These are phyloP conservation scores for Halenospora varia DNA, from an alignment of 495 filamentous ascomycete species.

Conservation along the genomic window DNA sequence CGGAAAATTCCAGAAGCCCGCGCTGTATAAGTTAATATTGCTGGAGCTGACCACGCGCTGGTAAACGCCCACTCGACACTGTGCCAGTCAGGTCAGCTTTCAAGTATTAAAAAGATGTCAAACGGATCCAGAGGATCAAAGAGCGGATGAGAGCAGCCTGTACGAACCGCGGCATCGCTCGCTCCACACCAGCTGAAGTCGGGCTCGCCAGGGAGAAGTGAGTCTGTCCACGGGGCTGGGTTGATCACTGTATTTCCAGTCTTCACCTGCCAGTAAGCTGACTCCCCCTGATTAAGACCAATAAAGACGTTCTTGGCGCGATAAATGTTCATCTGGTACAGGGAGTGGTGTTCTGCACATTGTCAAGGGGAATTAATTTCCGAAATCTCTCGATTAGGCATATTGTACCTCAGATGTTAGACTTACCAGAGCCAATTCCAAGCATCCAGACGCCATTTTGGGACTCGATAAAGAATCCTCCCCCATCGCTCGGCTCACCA, in stretches of 20 bases:
- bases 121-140: not conserved
- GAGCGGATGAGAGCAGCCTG: not conserved
- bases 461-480: not conserved
- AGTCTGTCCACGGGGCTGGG: not conserved
- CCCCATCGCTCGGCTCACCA: constrained; percentile 45
- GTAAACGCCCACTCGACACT: constrained; percentile 45
- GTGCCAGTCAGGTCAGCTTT: not conserved
- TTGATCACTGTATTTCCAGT: not conserved
- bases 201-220: not conserved
- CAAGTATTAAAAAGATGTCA: not conserved
- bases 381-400: not conserved
- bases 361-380: not conserved
- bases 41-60: constrained; percentile 37
- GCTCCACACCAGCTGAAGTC: not conserved
- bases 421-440: not conserved
- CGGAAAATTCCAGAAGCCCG: constrained; percentile 50
- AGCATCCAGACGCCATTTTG: not conserved
- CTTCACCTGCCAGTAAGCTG: constrained; percentile 7
- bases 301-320: constrained; percentile 31
- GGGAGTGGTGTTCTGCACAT: constrained; percentile 57
- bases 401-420: not conserved
- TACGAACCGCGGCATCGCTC: not conserved
- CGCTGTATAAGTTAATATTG: constrained; percentile 42
- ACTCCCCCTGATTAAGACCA: not conserved
- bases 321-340: constrained; percentile 71